Evolutionary conservation across 768 basidiomycete genomes (phyloP), one percentile per base, ranked within the genome.

Genomic region (Mycena metata): DNA sequence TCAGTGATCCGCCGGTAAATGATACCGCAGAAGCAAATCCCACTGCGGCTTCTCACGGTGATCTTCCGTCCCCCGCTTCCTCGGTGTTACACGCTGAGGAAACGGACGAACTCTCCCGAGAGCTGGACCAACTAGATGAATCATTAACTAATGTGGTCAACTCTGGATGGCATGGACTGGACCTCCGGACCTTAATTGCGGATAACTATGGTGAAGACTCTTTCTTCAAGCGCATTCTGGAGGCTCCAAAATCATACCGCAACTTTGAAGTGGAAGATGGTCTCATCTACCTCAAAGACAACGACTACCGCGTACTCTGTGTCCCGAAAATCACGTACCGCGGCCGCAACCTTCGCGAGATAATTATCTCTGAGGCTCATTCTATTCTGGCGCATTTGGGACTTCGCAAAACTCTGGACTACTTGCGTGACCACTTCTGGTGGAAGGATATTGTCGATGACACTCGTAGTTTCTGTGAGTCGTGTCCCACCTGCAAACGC

Each of bases 401-500:
- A 0, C 30, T 42, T 6, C n/a, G 41, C 30, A 59, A 59, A 45
- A 59, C 58, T 5, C 17, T 59, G 12, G 58, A 59, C n/a, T 59
- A 59, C 19, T 8, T 59, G 5, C 58, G 58, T 2, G 58, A 59
- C 58, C 58, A 59, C n/a, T 45, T 59, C 43, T 59, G 58, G 58
- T 59, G 58, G 58, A 59, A 59, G n/a, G 43, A 46, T 2, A 59
- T 59, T 43, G 58, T 35, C n/a, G 24, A 42, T 8, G 43, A 58
- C 13, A 46, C 57, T 16, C 41, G 17, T 17, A 54, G 51, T 12
- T 54, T 35, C n/a, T 54, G 51, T 13, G 51, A 54, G 19, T 54
- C 51, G 4, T 54, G 51, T 33, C 5, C 35, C 0, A 54, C 51
- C 5, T 54, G 51, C 33, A 54, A 54, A 17, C 51, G 16, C 19